Evolutionary conservation across 2,329 filamentous ascomycete species (phyloP).

Genomic region (Cercospora citrullina): DNA sequence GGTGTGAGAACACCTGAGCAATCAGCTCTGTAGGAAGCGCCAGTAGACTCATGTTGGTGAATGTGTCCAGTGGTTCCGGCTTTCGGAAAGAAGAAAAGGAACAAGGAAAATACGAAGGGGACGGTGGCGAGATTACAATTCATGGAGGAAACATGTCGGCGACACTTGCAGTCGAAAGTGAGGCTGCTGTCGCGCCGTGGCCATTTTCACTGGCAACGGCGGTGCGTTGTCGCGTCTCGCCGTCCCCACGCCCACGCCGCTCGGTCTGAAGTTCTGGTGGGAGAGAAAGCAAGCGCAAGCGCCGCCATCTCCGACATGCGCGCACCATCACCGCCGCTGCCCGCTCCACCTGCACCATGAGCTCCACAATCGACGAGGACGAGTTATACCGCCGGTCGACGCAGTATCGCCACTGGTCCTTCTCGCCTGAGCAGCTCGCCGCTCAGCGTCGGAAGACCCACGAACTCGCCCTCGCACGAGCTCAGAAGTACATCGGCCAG

Average conservation of each 20-base stretch:
- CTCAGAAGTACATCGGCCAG: constrained; percentile 51
- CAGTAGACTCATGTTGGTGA: constrained; percentile 20
- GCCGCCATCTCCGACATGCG: background rate
- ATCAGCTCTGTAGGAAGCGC: constrained; percentile 36
- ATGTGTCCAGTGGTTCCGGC: background rate
- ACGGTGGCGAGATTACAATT: background rate
- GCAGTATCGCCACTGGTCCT: constrained; percentile 92
- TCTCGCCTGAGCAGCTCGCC: constrained; percentile 70
- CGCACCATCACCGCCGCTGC: background rate
- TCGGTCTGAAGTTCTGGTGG: background rate
- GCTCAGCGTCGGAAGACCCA: constrained; percentile 78
- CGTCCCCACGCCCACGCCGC: background rate
- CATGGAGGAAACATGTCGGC: background rate
- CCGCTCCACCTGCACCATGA: constrained; percentile 11
- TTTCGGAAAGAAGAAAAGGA: background rate
- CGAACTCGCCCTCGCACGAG: constrained; percentile 69
- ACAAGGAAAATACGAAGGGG: background rate
- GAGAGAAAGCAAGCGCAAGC: background rate
- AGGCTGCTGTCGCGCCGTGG: background rate
- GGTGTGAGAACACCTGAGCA: constrained; percentile 27
- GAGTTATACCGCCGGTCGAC: constrained; percentile 85
- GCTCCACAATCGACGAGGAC: constrained; percentile 70
- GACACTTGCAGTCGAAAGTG: background rate
- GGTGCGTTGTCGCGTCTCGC: background rate
- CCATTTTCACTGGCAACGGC: background rate